A percentile compares a stretch with the other conserved stretches of the same genome.
phyloP scores from a whole-genome alignment of 176 grass and related monocot genomes.

The Cenchrus fungigraminus region DNA sequence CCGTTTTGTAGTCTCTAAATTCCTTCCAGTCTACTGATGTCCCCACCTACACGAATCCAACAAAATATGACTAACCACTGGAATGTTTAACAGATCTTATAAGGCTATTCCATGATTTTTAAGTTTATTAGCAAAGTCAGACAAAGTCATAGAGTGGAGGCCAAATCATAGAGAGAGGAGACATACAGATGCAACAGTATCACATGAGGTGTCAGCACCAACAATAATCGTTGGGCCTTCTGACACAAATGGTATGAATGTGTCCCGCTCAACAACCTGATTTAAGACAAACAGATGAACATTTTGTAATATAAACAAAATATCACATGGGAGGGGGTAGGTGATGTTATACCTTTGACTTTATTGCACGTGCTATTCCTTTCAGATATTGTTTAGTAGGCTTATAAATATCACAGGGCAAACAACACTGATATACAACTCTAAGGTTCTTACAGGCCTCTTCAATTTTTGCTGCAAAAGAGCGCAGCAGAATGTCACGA shows the following conservation, averaged over 20 bases:
- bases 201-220: not conserved
- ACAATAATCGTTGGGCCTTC: not conserved
- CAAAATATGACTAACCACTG: not conserved
- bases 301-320: not conserved
- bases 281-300: not conserved
- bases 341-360: not conserved
- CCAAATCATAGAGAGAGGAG: not conserved
- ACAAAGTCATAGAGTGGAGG: not conserved
- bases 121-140: not conserved
- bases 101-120: not conserved
- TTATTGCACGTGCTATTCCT: not conserved
- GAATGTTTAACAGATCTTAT: not conserved
- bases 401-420: not conserved
- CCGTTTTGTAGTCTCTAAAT: not conserved
- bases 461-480: not conserved
- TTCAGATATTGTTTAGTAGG: not conserved
- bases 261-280: not conserved
- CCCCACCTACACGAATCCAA: not conserved
- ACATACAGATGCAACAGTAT: not conserved
- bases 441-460: not conserved
- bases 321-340: not conserved
- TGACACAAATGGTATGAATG: not conserved
- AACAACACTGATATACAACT: slow-evolving; percentile 10
- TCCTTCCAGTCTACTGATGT: not conserved
- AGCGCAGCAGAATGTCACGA: not conserved